Evolutionary conservation across 225 moss, liverwort and hornwort species (phyloP).

Genomic region (Anthoceros angustus): DNA sequence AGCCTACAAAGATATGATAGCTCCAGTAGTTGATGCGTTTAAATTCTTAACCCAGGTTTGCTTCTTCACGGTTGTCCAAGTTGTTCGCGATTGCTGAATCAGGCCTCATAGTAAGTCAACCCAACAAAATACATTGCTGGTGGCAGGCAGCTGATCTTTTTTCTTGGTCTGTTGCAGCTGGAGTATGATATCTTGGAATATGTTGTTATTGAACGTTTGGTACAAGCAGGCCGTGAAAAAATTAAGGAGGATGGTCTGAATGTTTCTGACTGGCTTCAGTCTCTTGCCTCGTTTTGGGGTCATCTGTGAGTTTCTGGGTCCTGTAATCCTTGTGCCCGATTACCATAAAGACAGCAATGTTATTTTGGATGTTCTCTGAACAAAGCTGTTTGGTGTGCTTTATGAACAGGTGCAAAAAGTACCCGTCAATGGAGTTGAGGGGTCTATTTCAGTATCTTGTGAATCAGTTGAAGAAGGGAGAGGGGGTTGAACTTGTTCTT

Average conservation of each 20-base stretch:
- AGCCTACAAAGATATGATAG: slow-evolving; percentile 99
- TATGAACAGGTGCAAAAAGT: slow-evolving; percentile 75
- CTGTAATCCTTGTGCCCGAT: neutral
- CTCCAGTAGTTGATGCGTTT: slow-evolving; percentile 97
- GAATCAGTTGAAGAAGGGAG: slow-evolving; percentile 98
- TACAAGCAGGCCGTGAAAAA: slow-evolving; percentile 92
- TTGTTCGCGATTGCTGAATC: neutral
- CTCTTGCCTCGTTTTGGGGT: slow-evolving; percentile 99
- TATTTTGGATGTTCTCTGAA: neutral
- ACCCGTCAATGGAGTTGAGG: slow-evolving; percentile 98
- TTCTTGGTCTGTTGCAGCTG: slow-evolving; percentile 40
- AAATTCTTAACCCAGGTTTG: slow-evolving; percentile 97
- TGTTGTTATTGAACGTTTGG: slow-evolving; percentile 94
- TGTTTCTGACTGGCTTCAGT: slow-evolving; percentile 98
- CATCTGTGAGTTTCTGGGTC: slow-evolving; percentile 45
- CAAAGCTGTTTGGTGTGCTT: neutral
- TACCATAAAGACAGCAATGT: neutral
- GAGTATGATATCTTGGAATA: slow-evolving; percentile 99
- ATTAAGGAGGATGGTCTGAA: slow-evolving; percentile 96
- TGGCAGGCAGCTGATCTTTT: slow-evolving; percentile 5
- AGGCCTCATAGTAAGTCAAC: neutral
- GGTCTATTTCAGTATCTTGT: slow-evolving; percentile 96
- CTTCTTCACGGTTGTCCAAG: neutral
- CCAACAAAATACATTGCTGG: too few species aligned
- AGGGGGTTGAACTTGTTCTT: slow-evolving; percentile 94